Percentiles rank a stretch among this genome's conserved stretches.
These are phyloP conservation scores for Pestalotiopsis sp. DNA, from an alignment of 2,329 filamentous ascomycete species.

Conservation along the genomic window DNA sequence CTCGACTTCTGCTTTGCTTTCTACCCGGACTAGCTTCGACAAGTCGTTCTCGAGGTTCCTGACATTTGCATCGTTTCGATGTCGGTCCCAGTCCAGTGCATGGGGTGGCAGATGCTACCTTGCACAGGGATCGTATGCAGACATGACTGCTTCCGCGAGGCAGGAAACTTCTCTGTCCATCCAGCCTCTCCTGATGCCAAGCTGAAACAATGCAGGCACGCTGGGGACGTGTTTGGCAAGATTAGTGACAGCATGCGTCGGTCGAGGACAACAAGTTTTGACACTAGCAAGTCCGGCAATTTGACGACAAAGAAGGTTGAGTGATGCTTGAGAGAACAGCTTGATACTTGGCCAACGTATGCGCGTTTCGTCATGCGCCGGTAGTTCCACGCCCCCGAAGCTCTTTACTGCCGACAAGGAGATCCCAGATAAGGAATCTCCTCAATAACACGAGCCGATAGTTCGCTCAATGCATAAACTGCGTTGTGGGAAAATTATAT, in stretches of 20 bases:
- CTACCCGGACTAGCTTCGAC: neutral
- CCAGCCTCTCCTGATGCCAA: slow-evolving; percentile 8
- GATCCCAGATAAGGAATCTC: too few species aligned
- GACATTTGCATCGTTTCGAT: neutral
- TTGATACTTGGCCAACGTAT: neutral
- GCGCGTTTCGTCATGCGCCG: neutral
- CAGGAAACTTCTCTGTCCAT: neutral
- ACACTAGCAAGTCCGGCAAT: neutral
- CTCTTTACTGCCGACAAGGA: too few species aligned
- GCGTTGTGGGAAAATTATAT: too few species aligned
- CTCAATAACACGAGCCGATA: too few species aligned
- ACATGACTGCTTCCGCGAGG: slow-evolving; percentile 3
- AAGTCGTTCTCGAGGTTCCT: neutral
- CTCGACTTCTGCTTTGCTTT: neutral
- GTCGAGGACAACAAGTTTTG: too few species aligned
- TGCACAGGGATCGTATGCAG: slow-evolving; percentile 6
- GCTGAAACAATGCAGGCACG: slow-evolving; percentile 10
- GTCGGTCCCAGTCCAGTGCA: neutral
- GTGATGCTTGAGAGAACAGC: neutral
- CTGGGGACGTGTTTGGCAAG: neutral
- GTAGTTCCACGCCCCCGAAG: neutral
- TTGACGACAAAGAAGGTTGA: neutral
- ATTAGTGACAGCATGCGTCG: neutral
- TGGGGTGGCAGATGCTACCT: slow-evolving; percentile 6
- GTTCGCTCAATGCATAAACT: too few species aligned